phyloP scores from a whole-genome alignment of 2,329 filamentous ascomycete genomes.

The Penicillium sp. region DNA sequence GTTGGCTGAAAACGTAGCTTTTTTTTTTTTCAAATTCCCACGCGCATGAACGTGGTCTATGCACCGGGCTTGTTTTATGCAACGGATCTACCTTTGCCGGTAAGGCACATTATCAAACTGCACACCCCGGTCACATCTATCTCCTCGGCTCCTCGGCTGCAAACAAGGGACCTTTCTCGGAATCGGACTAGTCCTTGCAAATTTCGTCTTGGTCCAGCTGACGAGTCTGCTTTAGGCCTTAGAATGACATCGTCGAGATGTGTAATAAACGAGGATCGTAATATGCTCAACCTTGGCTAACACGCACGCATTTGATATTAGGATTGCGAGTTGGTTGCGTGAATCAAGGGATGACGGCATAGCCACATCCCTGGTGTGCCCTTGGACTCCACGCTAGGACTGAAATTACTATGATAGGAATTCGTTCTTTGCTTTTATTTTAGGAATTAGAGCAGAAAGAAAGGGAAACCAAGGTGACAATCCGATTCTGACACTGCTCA shows the following conservation, averaged over 20 bases:
- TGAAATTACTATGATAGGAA: neutral
- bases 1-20: neutral
- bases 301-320: neutral
- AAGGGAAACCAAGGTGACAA: neutral
- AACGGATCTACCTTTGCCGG: neutral
- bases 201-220: neutral
- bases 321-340: neutral
- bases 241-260: neutral
- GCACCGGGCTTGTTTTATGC: neutral
- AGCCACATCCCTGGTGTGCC: neutral
- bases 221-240: neutral
- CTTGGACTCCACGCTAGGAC: neutral
- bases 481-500: neutral
- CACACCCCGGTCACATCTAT: neutral
- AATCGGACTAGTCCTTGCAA: neutral
- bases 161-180: neutral
- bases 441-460: neutral
- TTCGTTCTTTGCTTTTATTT: neutral
- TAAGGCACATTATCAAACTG: neutral
- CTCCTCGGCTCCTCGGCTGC: neutral
- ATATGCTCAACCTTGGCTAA: neutral
- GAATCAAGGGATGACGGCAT: constrained; percentile 4
- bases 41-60: neutral
- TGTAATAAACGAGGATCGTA: constrained; percentile 1
- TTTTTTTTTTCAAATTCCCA: neutral